phyloP scores from a whole-genome alignment of 768 basidiomycete species.

The Tulasnella sp. region DNA sequence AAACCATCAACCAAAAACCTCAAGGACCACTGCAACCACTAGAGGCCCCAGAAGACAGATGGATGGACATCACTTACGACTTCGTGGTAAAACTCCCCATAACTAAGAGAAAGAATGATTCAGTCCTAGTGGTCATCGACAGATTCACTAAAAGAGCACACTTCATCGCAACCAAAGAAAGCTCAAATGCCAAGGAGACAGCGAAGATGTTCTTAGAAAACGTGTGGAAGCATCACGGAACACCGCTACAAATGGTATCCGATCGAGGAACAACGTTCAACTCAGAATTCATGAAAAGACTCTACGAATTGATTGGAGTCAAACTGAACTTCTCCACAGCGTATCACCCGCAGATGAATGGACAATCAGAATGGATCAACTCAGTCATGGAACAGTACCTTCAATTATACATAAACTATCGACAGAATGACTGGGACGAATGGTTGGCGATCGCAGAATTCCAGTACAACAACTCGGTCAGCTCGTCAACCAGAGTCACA shows the following conservation, averaged over 20 bases:
- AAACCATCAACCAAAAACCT: conserved; percentile 10
- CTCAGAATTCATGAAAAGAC: not conserved
- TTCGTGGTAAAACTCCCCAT: conserved; percentile 13
- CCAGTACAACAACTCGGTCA: not conserved
- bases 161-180: not conserved
- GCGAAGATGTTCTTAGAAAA: conserved; percentile 4
- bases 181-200: not conserved
- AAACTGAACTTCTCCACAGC: not conserved
- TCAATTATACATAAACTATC: not conserved
- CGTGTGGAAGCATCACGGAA: conserved; percentile 3
- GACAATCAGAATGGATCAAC: conserved; percentile 8
- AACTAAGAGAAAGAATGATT: not conserved
- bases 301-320: not conserved
- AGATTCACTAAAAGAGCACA: conserved; percentile 2
- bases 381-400: conserved; percentile 1
- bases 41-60: conserved; percentile 21
- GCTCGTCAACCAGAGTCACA: not conserved
- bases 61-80: conserved; percentile 24
- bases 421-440: conserved; percentile 3
- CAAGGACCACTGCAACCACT: conserved; percentile 22
- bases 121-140: conserved; percentile 1
- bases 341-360: conserved; percentile 14
- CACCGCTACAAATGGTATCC: not conserved
- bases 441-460: not conserved
- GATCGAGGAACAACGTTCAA: conserved; percentile 3